Conservation (phyloP, 441 rosid species). For the Erodium texanum region DNA sequence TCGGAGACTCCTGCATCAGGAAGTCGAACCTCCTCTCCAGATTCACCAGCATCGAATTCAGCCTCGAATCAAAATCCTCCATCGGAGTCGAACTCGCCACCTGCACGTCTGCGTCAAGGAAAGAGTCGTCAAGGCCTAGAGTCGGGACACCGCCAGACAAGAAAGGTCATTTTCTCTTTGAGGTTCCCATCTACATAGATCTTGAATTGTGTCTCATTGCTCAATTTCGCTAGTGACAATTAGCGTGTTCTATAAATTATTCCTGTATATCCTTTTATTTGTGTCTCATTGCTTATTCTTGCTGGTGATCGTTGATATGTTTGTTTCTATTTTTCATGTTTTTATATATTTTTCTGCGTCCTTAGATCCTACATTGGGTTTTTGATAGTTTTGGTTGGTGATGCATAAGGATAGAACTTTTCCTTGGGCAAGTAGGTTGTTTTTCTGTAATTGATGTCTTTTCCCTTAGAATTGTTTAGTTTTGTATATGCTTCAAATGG, state of each 20-base stretch:
- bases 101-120: conserved; percentile 13
- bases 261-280: too few species aligned
- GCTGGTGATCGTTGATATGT: neutral
- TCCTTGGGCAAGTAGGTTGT: too few species aligned
- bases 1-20: conserved; percentile 69
- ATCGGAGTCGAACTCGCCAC: conserved; percentile 22
- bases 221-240: too few species aligned
- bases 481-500: neutral
- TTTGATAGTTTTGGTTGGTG: too few species aligned
- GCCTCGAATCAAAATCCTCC: conserved; percentile 18
- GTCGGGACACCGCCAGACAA: conserved; percentile 23
- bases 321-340: neutral
- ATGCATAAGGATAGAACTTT: too few species aligned
- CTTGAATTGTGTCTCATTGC: neutral
- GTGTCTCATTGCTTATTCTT: neutral
- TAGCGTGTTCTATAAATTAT: too few species aligned
- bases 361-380: too few species aligned
- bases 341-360: neutral
- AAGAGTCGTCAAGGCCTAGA: conserved; percentile 21
- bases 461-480: too few species aligned
- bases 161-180: conserved; percentile 16
- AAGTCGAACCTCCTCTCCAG: conserved; percentile 19
- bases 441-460: too few species aligned
- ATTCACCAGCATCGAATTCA: conserved; percentile 19
- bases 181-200: neutral